Evolutionary conservation across 306 rosid species (phyloP).

Genomic region (Lithocarpus polystachyus): DNA sequence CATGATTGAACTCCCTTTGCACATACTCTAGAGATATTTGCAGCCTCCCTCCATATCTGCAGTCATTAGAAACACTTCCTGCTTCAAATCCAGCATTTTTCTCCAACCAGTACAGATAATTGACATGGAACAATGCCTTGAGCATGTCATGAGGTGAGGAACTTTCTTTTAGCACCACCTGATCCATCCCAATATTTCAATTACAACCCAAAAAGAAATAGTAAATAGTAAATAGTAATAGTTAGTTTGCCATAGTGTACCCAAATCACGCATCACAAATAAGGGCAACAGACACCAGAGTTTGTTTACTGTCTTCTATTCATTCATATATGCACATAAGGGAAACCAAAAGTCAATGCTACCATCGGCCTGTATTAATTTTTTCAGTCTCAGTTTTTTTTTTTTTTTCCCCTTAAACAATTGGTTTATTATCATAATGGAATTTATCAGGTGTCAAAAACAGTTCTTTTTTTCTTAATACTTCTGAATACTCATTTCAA

Average conservation of each 20-base stretch:
- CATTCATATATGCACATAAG: neutral
- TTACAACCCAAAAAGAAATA: conserved; percentile 12
- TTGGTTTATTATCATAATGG: neutral
- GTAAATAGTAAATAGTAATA: neutral
- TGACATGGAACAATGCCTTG: conserved; percentile 84
- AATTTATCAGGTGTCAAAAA: no score
- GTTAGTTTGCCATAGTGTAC: neutral
- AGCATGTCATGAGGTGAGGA: conserved; percentile 81
- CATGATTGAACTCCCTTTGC: conserved; percentile 70
- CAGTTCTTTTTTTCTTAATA: no score
- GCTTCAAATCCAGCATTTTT: conserved; percentile 74
- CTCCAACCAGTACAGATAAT: conserved; percentile 83
- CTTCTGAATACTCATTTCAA: neutral
- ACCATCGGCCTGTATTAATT: no score
- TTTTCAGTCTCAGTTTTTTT: no score
- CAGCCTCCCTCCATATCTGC: conserved; percentile 77
- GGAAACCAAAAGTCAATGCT: neutral
- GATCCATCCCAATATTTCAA: conserved; percentile 27
- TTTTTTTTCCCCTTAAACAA: neutral
- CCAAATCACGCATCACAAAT: neutral
- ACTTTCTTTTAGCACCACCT: conserved; percentile 86
- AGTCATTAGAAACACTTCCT: conserved; percentile 51
- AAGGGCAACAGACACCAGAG: no score
- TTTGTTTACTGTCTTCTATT: neutral
- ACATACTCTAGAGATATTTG: conserved; percentile 73